phyloP scores from a whole-genome alignment of 2,329 filamentous ascomycete species.

The Aspergillus alliaceus region DNA sequence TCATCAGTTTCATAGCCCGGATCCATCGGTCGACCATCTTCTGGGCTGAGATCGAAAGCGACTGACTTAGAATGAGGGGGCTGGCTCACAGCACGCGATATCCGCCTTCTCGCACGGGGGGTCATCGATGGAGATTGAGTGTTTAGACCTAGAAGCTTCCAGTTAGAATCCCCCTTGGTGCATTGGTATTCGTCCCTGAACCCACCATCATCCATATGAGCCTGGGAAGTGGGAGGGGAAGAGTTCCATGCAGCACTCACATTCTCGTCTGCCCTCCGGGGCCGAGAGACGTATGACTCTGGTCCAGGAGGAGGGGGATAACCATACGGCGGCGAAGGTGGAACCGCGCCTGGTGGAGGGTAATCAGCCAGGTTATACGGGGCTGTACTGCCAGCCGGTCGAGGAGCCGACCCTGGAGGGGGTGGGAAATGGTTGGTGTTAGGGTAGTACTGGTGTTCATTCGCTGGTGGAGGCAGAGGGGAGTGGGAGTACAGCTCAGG shows the following conservation, averaged over 20 bases:
- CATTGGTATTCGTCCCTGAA: constrained; percentile 25
- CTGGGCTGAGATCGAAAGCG: constrained; percentile 28
- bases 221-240: constrained; percentile 36
- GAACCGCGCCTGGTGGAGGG: constrained; percentile 40
- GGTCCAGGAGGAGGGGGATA: constrained; percentile 36
- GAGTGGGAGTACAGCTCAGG: constrained; percentile 39
- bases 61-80: constrained; percentile 34
- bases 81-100: constrained; percentile 23
- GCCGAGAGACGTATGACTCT: constrained; percentile 41
- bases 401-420: constrained; percentile 37
- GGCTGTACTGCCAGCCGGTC: constrained; percentile 23
- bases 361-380: constrained; percentile 42
- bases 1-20: constrained; percentile 46
- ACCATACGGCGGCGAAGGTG: constrained; percentile 38
- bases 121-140: constrained; percentile 6
- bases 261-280: constrained; percentile 49
- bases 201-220: constrained; percentile 44
- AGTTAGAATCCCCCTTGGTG: constrained; percentile 1
- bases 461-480: constrained; percentile 33
- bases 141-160: constrained; percentile 23
- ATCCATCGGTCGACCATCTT: constrained; percentile 16
- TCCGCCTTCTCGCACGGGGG: constrained; percentile 10
- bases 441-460: constrained; percentile 41
- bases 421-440: constrained; percentile 45
- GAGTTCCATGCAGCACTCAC: constrained; percentile 47